phyloP scores from a whole-genome alignment of 805 yeast species.

The Metschnikowia kofuensis region DNA sequence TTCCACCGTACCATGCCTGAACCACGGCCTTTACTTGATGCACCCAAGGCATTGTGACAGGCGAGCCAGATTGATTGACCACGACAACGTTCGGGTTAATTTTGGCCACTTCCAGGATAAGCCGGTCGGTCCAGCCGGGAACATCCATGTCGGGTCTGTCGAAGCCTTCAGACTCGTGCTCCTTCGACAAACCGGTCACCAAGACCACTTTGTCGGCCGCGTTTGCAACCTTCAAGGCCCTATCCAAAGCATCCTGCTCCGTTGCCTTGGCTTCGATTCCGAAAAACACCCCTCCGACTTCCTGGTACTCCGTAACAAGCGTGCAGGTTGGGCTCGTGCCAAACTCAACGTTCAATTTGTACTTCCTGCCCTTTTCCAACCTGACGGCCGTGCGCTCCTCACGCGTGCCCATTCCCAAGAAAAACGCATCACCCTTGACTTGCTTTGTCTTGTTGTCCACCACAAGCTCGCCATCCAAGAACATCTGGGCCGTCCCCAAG shows the following conservation, averaged over 20 bases:
- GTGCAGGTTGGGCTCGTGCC: no score
- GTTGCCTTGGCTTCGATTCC: no score
- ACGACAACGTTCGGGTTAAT: constrained; percentile 30
- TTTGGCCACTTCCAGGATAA: constrained; percentile 24
- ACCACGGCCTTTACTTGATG: constrained; percentile 22
- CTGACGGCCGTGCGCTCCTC: constrained; percentile 24
- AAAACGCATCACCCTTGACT: constrained; percentile 46
- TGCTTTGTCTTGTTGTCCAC: constrained; percentile 58
- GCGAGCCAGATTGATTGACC: constrained; percentile 34
- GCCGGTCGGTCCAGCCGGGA: constrained; percentile 26
- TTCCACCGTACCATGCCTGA: constrained; percentile 39
- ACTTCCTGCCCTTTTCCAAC: no score
- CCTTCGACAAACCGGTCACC: constrained; percentile 26
- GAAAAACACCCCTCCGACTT: no score
- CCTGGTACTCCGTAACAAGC: no score
- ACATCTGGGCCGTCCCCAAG: constrained; percentile 55
- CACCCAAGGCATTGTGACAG: constrained; percentile 33
- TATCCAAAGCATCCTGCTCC: background rate
- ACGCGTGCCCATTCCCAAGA: constrained; percentile 50
- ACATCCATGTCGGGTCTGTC: constrained; percentile 30
- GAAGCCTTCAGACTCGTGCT: constrained; percentile 32
- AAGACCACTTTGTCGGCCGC: constrained; percentile 29
- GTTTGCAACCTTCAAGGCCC: constrained; percentile 26
- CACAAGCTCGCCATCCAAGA: constrained; percentile 48
- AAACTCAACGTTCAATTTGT: no score